These are phyloP conservation scores for Xylariaceae sp. DNA, from an alignment of 2,329 filamentous ascomycete genomes.

Conservation along the genomic window DNA sequence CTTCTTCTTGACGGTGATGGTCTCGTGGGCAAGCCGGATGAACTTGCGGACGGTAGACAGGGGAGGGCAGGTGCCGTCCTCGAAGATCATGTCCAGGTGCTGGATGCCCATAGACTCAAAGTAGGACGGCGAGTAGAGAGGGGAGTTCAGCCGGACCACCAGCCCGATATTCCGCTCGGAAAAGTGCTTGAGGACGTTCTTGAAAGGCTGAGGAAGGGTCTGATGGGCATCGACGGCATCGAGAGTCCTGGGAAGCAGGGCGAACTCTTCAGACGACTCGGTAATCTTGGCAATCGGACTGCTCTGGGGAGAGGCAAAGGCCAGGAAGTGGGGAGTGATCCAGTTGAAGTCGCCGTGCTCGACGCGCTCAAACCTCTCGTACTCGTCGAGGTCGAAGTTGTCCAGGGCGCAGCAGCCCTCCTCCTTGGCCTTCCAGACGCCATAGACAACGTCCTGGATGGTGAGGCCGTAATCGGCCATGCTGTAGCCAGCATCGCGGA, in stretches of 20 bases:
- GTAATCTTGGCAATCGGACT: conserved; percentile 66
- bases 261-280: conserved; percentile 64
- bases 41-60: conserved; percentile 88
- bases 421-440: conserved; percentile 98
- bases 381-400: conserved; percentile 94
- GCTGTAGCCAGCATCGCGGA: conserved; percentile 95
- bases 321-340: conserved; percentile 90
- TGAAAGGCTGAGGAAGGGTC: conserved; percentile 77
- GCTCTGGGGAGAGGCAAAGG: conserved; percentile 91
- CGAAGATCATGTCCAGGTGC: conserved; percentile 98
- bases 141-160: conserved; percentile 90
- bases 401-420: conserved; percentile 85
- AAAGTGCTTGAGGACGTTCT: conserved; percentile 91
- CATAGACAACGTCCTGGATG: conserved; percentile 95
- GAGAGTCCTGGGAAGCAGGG: conserved; percentile 67
- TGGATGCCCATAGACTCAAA: conserved; percentile 93
- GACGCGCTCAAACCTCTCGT: conserved; percentile 90
- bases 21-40: conserved; percentile 89
- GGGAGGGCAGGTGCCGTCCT: conserved; percentile 92
- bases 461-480: conserved; percentile 94
- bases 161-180: conserved; percentile 80
- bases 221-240: conserved; percentile 63
- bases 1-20: conserved; percentile 84
- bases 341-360: conserved; percentile 99
- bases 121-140: conserved; percentile 93